These are phyloP conservation scores for Domatiomyces globalis DNA, from an alignment of 2,329 filamentous ascomycete genomes.

Conservation along the genomic window DNA sequence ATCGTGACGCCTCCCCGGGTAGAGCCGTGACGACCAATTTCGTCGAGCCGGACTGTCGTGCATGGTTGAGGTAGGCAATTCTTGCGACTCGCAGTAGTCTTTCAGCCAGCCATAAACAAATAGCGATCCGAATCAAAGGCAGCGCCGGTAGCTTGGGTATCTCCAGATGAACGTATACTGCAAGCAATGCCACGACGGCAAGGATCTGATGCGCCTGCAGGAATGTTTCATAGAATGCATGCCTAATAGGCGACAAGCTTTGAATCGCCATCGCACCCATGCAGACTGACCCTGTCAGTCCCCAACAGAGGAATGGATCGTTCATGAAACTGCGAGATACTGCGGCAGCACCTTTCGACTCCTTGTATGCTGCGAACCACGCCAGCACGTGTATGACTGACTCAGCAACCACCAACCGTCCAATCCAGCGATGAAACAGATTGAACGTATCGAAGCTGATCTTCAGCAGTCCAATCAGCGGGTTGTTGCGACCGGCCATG, in stretches of 20 bases:
- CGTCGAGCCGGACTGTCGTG: conserved; percentile 34
- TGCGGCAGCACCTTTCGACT: conserved; percentile 45
- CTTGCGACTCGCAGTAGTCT: conserved; percentile 34
- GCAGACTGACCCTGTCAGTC: conserved; percentile 30
- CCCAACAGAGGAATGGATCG: conserved; percentile 31
- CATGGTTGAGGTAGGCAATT: conserved; percentile 40
- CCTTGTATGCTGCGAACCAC: conserved; percentile 63
- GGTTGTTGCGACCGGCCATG: conserved; percentile 84
- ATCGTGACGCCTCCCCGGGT: conserved; percentile 44
- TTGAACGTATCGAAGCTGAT: conserved; percentile 97
- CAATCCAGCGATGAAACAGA: conserved; percentile 71
- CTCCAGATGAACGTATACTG: conserved; percentile 31
- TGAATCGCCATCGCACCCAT: conserved; percentile 30
- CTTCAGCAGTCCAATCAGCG: conserved; percentile 63
- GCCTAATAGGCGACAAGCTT: conserved; percentile 31
- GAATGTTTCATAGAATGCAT: conserved; percentile 35
- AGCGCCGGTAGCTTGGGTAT: conserved; percentile 29
- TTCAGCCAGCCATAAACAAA: conserved; percentile 28
- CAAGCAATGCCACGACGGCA: conserved; percentile 30
- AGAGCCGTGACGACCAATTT: conserved; percentile 44
- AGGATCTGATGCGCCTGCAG: conserved; percentile 34
- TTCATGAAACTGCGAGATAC: conserved; percentile 23
- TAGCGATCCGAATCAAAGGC: conserved; percentile 26
- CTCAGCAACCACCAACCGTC: conserved; percentile 60
- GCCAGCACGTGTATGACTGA: conserved; percentile 54